phyloP scores from a whole-genome alignment of 78 protist species.

The Pigoraptor vietnamica region DNA sequence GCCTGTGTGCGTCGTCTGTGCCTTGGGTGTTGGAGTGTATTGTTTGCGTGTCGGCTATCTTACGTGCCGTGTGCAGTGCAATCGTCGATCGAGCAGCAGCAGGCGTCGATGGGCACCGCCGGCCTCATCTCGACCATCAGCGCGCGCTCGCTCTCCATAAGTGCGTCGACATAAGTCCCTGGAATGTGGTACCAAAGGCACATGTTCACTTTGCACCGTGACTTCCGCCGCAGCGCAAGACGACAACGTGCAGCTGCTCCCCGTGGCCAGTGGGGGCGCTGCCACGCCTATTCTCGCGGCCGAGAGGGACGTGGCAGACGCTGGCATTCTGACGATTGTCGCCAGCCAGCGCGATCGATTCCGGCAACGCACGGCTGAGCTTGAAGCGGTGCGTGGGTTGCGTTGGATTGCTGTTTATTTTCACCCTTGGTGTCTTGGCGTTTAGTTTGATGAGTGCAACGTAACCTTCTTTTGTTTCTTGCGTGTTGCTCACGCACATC shows the following conservation, averaged over 20 bases:
- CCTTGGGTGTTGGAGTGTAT: not conserved
- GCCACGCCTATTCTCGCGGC: not conserved
- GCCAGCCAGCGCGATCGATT: slow-evolving; percentile 70
- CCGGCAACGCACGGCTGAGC: slow-evolving; percentile 27
- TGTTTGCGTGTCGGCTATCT: too few species aligned
- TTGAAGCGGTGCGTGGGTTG: slow-evolving; percentile 34
- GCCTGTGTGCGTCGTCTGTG: not conserved
- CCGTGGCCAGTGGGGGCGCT: not conserved
- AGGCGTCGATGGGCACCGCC: not conserved
- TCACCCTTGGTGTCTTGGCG: too few species aligned
- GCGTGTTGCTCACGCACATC: not conserved
- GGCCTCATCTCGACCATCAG: not conserved
- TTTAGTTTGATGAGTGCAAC: too few species aligned
- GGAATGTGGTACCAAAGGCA: too few species aligned
- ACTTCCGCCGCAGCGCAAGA: not conserved
- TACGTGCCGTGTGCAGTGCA: not conserved
- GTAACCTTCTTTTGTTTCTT: not conserved
- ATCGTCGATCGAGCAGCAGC: not conserved
- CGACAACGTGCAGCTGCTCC: not conserved
- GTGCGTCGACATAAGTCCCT: too few species aligned
- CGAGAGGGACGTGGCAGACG: not conserved
- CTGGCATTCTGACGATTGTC: slow-evolving; percentile 45
- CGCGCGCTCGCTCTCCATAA: not conserved
- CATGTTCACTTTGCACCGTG: not conserved
- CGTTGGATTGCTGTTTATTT: too few species aligned